A percentile compares a stretch with the other conserved stretches of the same genome.
Evolutionary conservation across 1,139 yeast species (phyloP).

Genomic region (Diutina siamensis): DNA sequence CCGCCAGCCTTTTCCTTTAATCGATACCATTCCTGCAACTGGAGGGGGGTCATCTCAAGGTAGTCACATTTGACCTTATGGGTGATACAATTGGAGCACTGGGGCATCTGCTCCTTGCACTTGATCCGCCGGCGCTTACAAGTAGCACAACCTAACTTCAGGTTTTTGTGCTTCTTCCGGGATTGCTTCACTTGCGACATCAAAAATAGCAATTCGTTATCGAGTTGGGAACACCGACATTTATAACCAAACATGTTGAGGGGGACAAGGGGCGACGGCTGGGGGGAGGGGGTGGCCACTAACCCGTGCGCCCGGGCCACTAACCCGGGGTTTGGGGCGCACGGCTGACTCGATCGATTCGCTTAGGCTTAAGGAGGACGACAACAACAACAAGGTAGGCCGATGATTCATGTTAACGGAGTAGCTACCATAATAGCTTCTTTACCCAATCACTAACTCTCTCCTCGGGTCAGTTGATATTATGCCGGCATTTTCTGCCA

Average conservation of each 20-base stretch:
- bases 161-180: conserved; percentile 10
- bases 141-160: conserved; percentile 31
- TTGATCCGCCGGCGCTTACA: conserved; percentile 35
- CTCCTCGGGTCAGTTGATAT: too few species aligned
- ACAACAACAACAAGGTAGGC: too few species aligned
- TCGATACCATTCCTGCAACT: conserved; percentile 16
- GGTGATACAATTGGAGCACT: conserved; percentile 30
- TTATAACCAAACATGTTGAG: not conserved
- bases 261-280: too few species aligned
- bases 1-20: not conserved
- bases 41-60: conserved; percentile 24
- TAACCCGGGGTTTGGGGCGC: too few species aligned
- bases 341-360: too few species aligned
- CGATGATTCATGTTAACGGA: too few species aligned
- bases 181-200: not conserved
- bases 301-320: too few species aligned
- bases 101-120: conserved; percentile 32
- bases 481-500: too few species aligned
- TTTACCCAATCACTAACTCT: too few species aligned
- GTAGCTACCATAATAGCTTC: too few species aligned
- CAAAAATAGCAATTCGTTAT: not conserved
- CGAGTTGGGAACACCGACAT: not conserved
- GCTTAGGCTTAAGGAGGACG: too few species aligned
- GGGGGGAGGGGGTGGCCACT: too few species aligned
- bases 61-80: conserved; percentile 33